Conservation (phyloP, 176 grass and related monocot genomes). For the Canna indica region DNA sequence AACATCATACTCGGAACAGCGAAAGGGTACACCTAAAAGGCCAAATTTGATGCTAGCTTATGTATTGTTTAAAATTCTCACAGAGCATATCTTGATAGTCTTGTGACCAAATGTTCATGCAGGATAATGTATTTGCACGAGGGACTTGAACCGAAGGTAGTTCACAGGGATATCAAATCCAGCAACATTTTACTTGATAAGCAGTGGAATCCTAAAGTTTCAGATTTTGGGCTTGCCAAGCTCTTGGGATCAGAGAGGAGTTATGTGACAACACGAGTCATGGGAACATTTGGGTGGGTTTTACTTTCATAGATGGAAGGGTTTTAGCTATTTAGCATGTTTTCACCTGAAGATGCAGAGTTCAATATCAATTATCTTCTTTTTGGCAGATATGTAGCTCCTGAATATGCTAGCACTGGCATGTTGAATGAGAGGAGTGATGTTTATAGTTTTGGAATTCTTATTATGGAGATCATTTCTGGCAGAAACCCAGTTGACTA, state of each 20-base stretch:
- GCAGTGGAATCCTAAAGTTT: slow-evolving; percentile 26
- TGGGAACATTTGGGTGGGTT: slow-evolving; percentile 24
- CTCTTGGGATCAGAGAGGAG: slow-evolving; percentile 14
- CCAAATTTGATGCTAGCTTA: neutral
- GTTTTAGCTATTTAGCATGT: neutral
- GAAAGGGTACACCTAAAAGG: slow-evolving; percentile 2
- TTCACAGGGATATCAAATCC: slow-evolving; percentile 17
- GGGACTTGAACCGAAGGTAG: slow-evolving; percentile 17
- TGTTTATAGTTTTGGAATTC: slow-evolving; percentile 94
- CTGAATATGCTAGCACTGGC: slow-evolving; percentile 92
- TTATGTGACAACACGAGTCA: slow-evolving; percentile 10
- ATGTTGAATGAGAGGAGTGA: slow-evolving; percentile 95
- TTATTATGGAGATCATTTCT: slow-evolving; percentile 93
- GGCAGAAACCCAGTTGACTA: slow-evolving; percentile 88
- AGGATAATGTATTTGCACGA: slow-evolving; percentile 22
- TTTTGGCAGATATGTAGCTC: slow-evolving; percentile 70
- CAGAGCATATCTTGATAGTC: neutral
- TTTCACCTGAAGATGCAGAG: no score
- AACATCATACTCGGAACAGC: slow-evolving; percentile 10
- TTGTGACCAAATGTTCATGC: neutral
- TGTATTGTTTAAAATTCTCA: neutral
- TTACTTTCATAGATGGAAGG: neutral
- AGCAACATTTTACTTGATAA: slow-evolving; percentile 22
- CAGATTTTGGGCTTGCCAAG: slow-evolving; percentile 21
- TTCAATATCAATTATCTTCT: neutral